Conservation (phyloP, 2,329 filamentous ascomycete genomes). For the Aspergillus puulaauensis region DNA sequence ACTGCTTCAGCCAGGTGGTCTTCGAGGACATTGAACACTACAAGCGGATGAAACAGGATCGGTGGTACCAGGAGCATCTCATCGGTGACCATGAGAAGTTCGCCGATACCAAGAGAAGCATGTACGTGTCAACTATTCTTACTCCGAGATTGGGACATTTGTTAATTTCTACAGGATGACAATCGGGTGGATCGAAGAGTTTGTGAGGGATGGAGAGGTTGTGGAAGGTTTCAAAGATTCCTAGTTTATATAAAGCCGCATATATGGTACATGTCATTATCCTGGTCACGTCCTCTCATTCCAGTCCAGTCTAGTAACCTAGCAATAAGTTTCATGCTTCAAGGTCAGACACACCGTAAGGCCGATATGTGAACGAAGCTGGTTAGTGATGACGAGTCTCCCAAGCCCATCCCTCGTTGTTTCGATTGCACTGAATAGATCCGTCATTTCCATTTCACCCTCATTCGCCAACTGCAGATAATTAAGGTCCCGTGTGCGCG, state of each 20-base stretch:
- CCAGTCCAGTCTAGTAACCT: no score
- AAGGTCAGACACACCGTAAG: neutral
- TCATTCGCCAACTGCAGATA: neutral
- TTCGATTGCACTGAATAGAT: neutral
- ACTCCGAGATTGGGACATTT: no score
- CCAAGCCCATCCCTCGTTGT: neutral
- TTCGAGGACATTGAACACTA: conserved; percentile 49
- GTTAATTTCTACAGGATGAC: no score
- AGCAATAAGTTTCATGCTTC: neutral
- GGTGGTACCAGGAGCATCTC: conserved; percentile 50
- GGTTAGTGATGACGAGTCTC: neutral
- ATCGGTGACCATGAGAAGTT: conserved; percentile 46
- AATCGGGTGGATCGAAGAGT: no score
- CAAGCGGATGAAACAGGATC: conserved; percentile 50
- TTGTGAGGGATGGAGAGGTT: no score
- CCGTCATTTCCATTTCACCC: neutral
- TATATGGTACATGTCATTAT: no score
- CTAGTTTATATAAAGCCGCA: no score
- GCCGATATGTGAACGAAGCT: neutral
- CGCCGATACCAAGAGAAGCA: no score
- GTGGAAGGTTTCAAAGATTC: no score
- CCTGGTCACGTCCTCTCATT: no score
- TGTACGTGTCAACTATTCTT: no score
- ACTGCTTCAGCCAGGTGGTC: conserved; percentile 52
- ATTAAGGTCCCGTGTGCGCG: neutral